Conservation (phyloP, 2,329 filamentous ascomycete genomes). For the Phaeophleospora eucalypticola region DNA sequence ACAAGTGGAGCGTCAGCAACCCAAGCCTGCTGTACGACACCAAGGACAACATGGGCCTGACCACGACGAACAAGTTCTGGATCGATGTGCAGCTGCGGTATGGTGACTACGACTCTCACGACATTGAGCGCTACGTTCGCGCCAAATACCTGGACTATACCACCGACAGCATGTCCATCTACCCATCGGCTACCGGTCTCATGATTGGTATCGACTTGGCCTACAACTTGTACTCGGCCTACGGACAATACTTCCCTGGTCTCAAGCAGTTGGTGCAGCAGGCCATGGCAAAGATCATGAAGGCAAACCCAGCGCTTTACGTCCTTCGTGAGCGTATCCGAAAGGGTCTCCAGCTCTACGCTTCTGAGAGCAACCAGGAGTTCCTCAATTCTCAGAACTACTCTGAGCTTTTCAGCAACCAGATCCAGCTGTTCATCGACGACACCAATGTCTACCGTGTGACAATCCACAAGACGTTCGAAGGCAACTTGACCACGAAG, state of each 20-base stretch:
- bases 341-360: constrained; percentile 96
- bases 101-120: constrained; percentile 97
- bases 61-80: constrained; percentile 99
- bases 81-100: constrained; percentile 94
- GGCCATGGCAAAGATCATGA: constrained; percentile 99
- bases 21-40: constrained; percentile 93
- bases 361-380: constrained; percentile 97
- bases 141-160: constrained; percentile 99
- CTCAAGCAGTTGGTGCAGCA: constrained; percentile 93
- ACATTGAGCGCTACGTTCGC: constrained; percentile 95
- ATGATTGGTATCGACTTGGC: constrained; percentile 98
- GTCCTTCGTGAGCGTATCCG: constrained; percentile 95
- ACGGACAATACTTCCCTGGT: constrained; percentile 97
- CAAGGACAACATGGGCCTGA: constrained; percentile 89
- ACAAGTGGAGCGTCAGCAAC: constrained; percentile 97
- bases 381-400: constrained; percentile 99
- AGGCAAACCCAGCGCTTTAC: constrained; percentile 94
- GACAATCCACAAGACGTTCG: constrained; percentile 99
- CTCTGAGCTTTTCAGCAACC: constrained; percentile 97
- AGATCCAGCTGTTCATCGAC: constrained; percentile 97
- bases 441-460: constrained; percentile 99
- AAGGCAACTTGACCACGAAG: constrained; percentile 97
- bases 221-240: constrained; percentile 97
- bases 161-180: constrained; percentile 97
- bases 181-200: constrained; percentile 90